A percentile compares a stretch with the other conserved stretches of the same genome.
Evolutionary conservation across 2,329 filamentous ascomycete species (phyloP).

Genomic region (Neopestalotiopsis rosae): DNA sequence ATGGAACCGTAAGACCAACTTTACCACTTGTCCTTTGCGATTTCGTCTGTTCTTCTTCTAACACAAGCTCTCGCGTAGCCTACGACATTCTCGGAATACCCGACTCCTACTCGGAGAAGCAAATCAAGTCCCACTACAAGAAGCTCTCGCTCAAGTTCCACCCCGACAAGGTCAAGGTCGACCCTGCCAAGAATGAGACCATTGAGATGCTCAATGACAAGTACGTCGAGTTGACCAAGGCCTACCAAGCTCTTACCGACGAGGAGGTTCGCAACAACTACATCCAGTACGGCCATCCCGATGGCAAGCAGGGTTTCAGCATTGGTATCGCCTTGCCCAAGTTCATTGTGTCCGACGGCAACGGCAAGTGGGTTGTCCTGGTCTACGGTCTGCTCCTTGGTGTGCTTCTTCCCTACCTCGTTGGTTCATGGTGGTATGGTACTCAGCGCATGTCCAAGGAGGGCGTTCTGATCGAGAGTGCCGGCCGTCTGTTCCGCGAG

Average conservation of each 20-base stretch:
- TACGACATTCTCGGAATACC: slow-evolving; percentile 82
- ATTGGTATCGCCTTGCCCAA: slow-evolving; percentile 96
- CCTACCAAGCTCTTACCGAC: slow-evolving; percentile 96
- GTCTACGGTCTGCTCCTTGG: slow-evolving; percentile 89
- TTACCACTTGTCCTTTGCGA: slow-evolving; percentile 53
- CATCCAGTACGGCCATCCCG: slow-evolving; percentile 92
- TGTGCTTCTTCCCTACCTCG: slow-evolving; percentile 87
- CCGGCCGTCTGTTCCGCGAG: slow-evolving; percentile 92
- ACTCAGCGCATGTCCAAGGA: slow-evolving; percentile 93
- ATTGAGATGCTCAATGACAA: slow-evolving; percentile 80
- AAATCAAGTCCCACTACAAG: slow-evolving; percentile 92
- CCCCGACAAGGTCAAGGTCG: slow-evolving; percentile 87
- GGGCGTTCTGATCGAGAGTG: slow-evolving; percentile 88
- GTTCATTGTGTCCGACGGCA: slow-evolving; percentile 90
- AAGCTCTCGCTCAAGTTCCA: slow-evolving; percentile 85
- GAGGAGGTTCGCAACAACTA: slow-evolving; percentile 98
- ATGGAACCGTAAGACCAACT: slow-evolving; percentile 73
- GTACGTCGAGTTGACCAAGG: slow-evolving; percentile 96
- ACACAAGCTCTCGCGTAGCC: neutral
- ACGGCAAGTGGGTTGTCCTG: slow-evolving; percentile 92
- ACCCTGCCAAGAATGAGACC: slow-evolving; percentile 88
- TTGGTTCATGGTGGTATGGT: slow-evolving; percentile 99
- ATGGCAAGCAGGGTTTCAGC: slow-evolving; percentile 97
- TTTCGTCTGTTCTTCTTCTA: neutral
- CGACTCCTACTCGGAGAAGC: slow-evolving; percentile 84